A percentile compares a stretch with the other conserved stretches of the same genome.
Conservation (phyloP, 2,329 filamentous ascomycete species). For the Penicillium freii region DNA sequence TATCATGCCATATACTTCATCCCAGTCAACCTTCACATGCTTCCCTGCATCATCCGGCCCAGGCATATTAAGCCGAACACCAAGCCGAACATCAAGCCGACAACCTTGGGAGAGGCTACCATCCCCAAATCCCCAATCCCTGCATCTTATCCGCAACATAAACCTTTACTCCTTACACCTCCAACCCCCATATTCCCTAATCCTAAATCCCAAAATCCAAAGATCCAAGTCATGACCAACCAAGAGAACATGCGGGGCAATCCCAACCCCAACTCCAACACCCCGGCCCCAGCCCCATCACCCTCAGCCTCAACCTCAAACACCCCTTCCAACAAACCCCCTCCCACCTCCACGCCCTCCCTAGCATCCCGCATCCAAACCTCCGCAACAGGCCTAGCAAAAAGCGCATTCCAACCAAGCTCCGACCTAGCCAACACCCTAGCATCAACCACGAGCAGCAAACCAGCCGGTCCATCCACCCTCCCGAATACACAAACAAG, state of each 20-base stretch:
- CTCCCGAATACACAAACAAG: neutral
- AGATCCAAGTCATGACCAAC: neutral
- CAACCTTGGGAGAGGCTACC: neutral
- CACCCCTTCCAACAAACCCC: neutral
- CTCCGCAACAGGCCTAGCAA: slow-evolving; percentile 38
- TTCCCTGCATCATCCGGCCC: neutral
- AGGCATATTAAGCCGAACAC: slow-evolving; percentile 1
- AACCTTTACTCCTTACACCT: neutral
- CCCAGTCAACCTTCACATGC: slow-evolving; percentile 1
- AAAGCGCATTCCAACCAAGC: slow-evolving; percentile 26
- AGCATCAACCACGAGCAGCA: slow-evolving; percentile 18
- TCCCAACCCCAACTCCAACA: neutral
- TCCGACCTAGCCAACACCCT: slow-evolving; percentile 20
- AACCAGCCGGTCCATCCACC: slow-evolving; percentile 4
- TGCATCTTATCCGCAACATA: neutral
- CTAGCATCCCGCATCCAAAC: slow-evolving; percentile 30
- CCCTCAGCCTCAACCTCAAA: neutral
- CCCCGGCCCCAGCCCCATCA: neutral
- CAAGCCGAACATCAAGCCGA: neutral
- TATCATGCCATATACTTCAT: neutral
- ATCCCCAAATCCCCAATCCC: neutral
- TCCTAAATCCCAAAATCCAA: neutral
- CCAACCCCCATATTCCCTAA: neutral
- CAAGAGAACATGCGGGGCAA: slow-evolving; percentile 9
- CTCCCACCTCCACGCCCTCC: slow-evolving; percentile 12